Conservation (phyloP, 2,329 filamentous ascomycete genomes). For the Aureobasidium lini region DNA sequence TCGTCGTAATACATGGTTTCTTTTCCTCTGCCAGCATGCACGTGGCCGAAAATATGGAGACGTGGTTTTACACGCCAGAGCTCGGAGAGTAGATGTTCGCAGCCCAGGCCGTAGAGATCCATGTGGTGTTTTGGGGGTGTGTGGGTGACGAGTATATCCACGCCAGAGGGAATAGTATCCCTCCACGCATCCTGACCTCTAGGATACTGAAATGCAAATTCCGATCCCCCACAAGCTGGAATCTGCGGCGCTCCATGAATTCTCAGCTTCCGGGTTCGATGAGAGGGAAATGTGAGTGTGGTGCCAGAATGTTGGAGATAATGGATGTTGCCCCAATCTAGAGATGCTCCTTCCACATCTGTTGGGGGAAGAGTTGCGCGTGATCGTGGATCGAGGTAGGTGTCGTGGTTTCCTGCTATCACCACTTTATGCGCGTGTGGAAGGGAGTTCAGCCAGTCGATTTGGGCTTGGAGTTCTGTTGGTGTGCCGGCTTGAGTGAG, state of each 20-base stretch:
- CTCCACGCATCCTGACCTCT: slow-evolving; percentile 62
- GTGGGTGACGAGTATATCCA: slow-evolving; percentile 76
- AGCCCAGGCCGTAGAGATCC: slow-evolving; percentile 55
- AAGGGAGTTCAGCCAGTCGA: slow-evolving; percentile 71
- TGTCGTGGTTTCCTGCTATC: slow-evolving; percentile 84
- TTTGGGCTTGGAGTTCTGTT: slow-evolving; percentile 67
- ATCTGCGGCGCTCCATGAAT: slow-evolving; percentile 80
- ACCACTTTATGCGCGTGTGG: slow-evolving; percentile 75
- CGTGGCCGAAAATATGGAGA: slow-evolving; percentile 78
- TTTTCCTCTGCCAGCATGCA: slow-evolving; percentile 67
- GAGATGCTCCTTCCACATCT: slow-evolving; percentile 33
- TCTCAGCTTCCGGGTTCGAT: slow-evolving; percentile 51
- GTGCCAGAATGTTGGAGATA: slow-evolving; percentile 68
- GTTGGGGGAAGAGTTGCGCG: slow-evolving; percentile 47
- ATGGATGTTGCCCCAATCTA: slow-evolving; percentile 61
- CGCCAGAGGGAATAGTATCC: slow-evolving; percentile 60
- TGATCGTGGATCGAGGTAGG: slow-evolving; percentile 66
- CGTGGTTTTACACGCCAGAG: slow-evolving; percentile 65
- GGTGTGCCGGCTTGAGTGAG: slow-evolving; percentile 66
- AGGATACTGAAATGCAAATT: slow-evolving; percentile 73
- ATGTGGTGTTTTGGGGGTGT: slow-evolving; percentile 68
- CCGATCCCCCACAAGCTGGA: slow-evolving; percentile 62
- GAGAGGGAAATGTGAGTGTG: slow-evolving; percentile 50
- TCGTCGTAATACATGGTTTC: slow-evolving; percentile 69
- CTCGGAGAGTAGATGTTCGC: slow-evolving; percentile 53